Conservation (phyloP, 148 eudicot species). For the Chenopodium berlandieri region DNA sequence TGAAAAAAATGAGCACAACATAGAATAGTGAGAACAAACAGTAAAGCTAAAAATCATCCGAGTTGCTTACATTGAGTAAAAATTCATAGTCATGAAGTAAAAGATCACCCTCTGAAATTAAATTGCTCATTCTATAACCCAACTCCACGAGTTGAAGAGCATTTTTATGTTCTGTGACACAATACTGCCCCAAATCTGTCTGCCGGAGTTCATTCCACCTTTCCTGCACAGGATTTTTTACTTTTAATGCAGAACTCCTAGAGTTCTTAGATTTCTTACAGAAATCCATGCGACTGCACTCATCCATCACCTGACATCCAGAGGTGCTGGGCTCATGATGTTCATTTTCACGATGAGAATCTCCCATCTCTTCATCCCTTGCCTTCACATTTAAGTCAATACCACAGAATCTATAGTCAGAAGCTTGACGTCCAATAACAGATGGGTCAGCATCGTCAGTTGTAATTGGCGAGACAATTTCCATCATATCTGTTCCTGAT, state of each 20-base stretch:
- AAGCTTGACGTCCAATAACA: slow-evolving; percentile 22
- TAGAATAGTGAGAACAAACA: not conserved
- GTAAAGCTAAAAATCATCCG: not conserved
- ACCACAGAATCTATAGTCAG: slow-evolving; percentile 24
- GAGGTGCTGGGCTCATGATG: slow-evolving; percentile 42
- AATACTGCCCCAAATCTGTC: slow-evolving; percentile 48
- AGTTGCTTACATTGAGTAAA: slow-evolving; percentile 24
- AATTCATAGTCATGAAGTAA: slow-evolving; percentile 58
- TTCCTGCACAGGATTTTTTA: slow-evolving; percentile 53
- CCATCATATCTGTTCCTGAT: slow-evolving; percentile 34
- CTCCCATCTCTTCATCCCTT: slow-evolving; percentile 56
- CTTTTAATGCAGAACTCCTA: slow-evolving; percentile 26
- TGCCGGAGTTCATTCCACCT: slow-evolving; percentile 68
- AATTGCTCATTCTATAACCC: slow-evolving; percentile 54
- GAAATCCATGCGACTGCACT: slow-evolving; percentile 87
- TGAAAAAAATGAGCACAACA: slow-evolving; percentile 13
- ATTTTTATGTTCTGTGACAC: slow-evolving; percentile 47
- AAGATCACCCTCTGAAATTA: slow-evolving; percentile 75
- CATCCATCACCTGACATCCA: slow-evolving; percentile 69
- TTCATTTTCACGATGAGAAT: slow-evolving; percentile 53
- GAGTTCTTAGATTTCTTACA: slow-evolving; percentile 41
- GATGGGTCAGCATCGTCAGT: slow-evolving; percentile 23
- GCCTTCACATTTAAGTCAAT: slow-evolving; percentile 27
- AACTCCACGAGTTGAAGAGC: slow-evolving; percentile 40
- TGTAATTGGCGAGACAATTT: slow-evolving; percentile 31